Conservation (phyloP, 352 stramenopile species). For the Vaucheria bursata region DNA sequence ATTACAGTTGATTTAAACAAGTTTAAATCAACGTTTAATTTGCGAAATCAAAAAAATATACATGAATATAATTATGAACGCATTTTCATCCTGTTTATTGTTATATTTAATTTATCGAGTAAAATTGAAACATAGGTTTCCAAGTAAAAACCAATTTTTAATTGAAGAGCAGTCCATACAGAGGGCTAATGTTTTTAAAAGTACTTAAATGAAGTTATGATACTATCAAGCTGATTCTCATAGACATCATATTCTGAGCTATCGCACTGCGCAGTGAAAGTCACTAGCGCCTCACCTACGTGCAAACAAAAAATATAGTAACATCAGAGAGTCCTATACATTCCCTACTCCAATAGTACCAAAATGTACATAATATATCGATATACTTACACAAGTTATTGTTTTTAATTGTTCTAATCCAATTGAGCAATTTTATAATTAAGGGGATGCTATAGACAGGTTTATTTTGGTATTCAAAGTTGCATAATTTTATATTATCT, state of each 20-base stretch:
- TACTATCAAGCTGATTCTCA: constrained; percentile 14
- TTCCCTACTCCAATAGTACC: neutral
- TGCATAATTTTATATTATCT: neutral
- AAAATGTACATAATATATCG: neutral
- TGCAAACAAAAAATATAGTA: constrained; percentile 17
- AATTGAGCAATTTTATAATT: neutral
- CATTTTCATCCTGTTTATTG: no score
- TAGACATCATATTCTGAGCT: constrained; percentile 16
- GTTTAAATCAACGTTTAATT: no score
- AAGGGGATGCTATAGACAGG: no score
- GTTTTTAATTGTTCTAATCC: neutral
- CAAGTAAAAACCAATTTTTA: no score
- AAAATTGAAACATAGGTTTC: no score
- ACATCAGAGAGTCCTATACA: constrained; percentile 13
- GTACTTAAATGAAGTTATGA: constrained; percentile 27
- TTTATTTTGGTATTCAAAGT: neutral
- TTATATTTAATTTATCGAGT: no score
- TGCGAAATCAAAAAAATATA: no score
- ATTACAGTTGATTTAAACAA: no score
- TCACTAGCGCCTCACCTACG: constrained; percentile 18
- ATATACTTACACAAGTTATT: neutral
- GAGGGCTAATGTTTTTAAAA: no score
- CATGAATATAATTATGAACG: no score
- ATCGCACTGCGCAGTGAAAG: constrained; percentile 37
- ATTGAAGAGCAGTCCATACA: no score